Base-by-base conservation (phyloP, 2,329 filamentous ascomycete genomes). In the Didymella segeticola region DNA sequence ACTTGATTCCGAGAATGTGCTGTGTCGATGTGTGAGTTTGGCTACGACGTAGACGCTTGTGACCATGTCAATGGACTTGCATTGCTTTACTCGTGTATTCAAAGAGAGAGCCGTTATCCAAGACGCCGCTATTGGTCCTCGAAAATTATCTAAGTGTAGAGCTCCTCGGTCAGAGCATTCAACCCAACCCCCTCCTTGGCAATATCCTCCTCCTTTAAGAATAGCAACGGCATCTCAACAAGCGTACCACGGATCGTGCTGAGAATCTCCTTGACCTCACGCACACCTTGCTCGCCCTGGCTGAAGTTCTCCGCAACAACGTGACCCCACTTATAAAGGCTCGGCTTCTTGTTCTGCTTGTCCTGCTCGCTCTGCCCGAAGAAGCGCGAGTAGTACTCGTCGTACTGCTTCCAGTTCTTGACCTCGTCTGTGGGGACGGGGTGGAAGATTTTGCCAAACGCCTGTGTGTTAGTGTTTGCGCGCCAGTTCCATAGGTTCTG, bases 181-280 rank as follows among this genome's bases (percentile, higher is more conserved):
- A 81, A 59, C 19, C 83, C 82, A 66, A 96, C 66, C 0, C 92
- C 91, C 63, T 91, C 85, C 80, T 92, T 88, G 4, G 93, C 93
- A 73, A 97, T 87, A 72, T 97, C 92, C 66, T 91, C 84, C 27
- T 92, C 89, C 66, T 89, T 88, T 72, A 96, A 78, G 79, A 97
- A 97, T 61, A 91, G 80, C 63, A 97, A 79, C 23, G 92, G 91
- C 93, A 97, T 97, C 80, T 96, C 90, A 7, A 97, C 79, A 42
- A 81, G 60, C 15, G 73, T 80, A n/a, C 78, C 78, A 37, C 88
- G 86, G 7, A 93, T 90, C 23, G 65, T 72, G 30, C 59, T 88
- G 84, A 96, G 90, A 68, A 93, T 86, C 45, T 90, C 88, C 67
- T 85, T 86, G 38, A 81, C 77, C 65, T 81, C 77, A 27, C 63